Conservation (phyloP, 306 rosid genomes). For the Castanea crenata region DNA sequence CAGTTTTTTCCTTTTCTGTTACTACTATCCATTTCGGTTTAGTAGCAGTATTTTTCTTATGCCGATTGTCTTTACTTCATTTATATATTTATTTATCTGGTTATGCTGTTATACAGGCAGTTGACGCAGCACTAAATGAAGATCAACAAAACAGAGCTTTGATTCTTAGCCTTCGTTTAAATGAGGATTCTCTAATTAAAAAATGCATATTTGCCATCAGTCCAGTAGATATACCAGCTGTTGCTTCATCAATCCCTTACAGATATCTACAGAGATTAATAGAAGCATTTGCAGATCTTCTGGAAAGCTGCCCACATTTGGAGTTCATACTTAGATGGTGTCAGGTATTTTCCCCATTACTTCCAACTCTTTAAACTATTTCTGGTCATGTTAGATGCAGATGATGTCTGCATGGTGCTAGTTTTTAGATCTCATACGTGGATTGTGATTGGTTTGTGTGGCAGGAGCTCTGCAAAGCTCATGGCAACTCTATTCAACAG, state of each 20-base stretch:
- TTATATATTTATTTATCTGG: background rate
- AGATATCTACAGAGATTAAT: constrained; percentile 77
- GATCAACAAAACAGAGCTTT: constrained; percentile 71
- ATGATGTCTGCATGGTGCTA: background rate
- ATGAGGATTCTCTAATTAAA: constrained; percentile 66
- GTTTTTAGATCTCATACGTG: constrained; percentile 8
- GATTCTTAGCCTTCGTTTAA: constrained; percentile 79
- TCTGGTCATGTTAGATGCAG: background rate
- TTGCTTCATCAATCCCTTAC: constrained; percentile 59
- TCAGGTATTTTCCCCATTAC: constrained; percentile 49
- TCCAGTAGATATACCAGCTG: constrained; percentile 60
- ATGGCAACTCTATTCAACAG: constrained; percentile 76
- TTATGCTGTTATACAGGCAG: constrained; percentile 60
- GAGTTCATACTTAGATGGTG: constrained; percentile 88
- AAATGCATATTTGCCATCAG: constrained; percentile 75
- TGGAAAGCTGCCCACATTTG: constrained; percentile 82
- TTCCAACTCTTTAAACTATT: background rate
- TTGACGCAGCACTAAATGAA: constrained; percentile 68
- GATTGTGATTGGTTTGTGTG: constrained; percentile 23
- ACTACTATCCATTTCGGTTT: constrained; percentile 1
- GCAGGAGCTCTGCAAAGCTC: constrained; percentile 85
- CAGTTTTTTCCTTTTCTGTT: background rate
- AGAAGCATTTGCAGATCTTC: constrained; percentile 77
- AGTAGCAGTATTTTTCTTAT: background rate
- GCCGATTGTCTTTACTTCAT: constrained; percentile 1